Base-by-base conservation (phyloP, 2,329 filamentous ascomycete genomes). In the Emmonsiellopsis sp. region DNA sequence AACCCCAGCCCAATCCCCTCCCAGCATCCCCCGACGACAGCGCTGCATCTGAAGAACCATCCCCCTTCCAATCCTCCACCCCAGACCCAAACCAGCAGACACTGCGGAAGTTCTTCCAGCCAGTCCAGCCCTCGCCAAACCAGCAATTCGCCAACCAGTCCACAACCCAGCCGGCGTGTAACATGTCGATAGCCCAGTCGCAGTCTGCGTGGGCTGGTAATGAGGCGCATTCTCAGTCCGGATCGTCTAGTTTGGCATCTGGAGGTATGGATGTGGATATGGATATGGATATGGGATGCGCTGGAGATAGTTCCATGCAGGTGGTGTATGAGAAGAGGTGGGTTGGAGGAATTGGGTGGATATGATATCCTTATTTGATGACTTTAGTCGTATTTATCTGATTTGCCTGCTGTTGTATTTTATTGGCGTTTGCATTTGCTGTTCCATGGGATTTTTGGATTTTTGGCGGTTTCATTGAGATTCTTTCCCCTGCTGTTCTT, bases 61-160 rank as follows among this genome's bases (percentile, higher is more conserved):
- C 61, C 31, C 60, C 64, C 26, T 57, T 61, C 11, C 47, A 55
- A 15, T 58, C 62, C 35, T 64, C 68, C 47, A 13, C 55, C 2
- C 42, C 65, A 31, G 70, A 73, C 56, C 66, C 70, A 15, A 69
- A 68, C 20, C 71, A 73, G 49, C 68, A 71, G 58, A 69, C 69
- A 31, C 55, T 73, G 40, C 63, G 65, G 42, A 67, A 64, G 49
- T 73, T 73, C 61, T 73, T 73, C 58, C 68, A 68, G 38, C 62
- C 64, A 32, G 49, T 61, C 48, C 57, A 60, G 49, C 40, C 57
- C 34, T 52, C 65, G 53, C 54, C 56, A 7, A n/a, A 7, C 2
- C 32, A 47, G 4, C 46, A 48, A 35, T 13, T 10, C 46, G 35
- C 9, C 9, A 48, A 52, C 53, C 7, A 31, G 16, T 31, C 31